Evolutionary conservation across 2,329 filamentous ascomycete species (phyloP).

Genomic region (Pseudogymnoascus sp.): DNA sequence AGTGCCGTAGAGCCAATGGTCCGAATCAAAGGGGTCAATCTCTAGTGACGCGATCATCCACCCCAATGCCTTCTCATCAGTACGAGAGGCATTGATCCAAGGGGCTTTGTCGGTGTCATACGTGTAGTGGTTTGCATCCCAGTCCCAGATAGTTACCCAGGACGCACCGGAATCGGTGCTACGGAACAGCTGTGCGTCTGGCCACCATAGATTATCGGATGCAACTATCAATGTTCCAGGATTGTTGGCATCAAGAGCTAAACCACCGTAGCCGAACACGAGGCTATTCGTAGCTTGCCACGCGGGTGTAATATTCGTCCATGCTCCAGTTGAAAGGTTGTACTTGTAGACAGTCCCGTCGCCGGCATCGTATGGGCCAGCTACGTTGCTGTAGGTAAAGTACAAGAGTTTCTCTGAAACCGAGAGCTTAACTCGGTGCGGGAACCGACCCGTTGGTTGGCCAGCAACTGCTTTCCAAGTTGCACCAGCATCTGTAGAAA

Average conservation of each 20-base stretch:
- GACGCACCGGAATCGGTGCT: constrained; percentile 46
- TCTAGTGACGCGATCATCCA: constrained; percentile 54
- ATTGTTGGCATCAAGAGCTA: constrained; percentile 43
- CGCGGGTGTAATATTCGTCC: constrained; percentile 49
- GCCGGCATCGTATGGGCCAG: constrained; percentile 48
- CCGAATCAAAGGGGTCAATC: constrained; percentile 49
- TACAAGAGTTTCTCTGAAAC: constrained; percentile 45
- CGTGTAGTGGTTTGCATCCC: constrained; percentile 39
- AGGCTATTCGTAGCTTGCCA: constrained; percentile 33
- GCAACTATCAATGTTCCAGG: constrained; percentile 50
- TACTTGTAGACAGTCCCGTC: constrained; percentile 46
- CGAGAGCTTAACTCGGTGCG: constrained; percentile 45
- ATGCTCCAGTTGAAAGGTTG: constrained; percentile 38
- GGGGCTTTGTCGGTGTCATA: constrained; percentile 41
- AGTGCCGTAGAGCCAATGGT: constrained; percentile 54
- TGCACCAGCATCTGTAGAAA: constrained; percentile 43
- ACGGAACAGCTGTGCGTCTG: constrained; percentile 47
- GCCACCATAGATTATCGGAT: constrained; percentile 50
- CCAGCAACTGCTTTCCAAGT: constrained; percentile 43
- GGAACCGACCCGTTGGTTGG: constrained; percentile 43
- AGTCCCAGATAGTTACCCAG: constrained; percentile 41
- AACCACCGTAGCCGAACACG: constrained; percentile 47
- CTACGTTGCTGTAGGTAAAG: constrained; percentile 45
- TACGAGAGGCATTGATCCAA: constrained; percentile 44
- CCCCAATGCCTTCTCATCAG: constrained; percentile 36